Evolutionary conservation across 495 filamentous ascomycete genomes (phyloP).

Genomic region (Paragyromitra xinjiangensis): DNA sequence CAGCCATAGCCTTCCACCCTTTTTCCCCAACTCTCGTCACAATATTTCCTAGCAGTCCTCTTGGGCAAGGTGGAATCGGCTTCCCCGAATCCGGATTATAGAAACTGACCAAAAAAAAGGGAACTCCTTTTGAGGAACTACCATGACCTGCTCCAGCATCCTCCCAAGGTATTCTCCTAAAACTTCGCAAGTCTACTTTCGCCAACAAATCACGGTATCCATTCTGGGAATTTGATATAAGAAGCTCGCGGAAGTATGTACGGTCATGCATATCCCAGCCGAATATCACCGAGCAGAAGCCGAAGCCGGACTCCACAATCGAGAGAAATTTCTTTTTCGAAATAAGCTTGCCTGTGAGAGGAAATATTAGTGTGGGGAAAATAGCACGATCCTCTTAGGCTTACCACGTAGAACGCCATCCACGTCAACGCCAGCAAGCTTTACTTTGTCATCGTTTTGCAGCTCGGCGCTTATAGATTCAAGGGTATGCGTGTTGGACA

Average conservation of each 20-base stretch:
- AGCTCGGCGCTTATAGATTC: constrained; percentile 73
- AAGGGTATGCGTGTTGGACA: constrained; percentile 60
- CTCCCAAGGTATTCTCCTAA: constrained; percentile 95
- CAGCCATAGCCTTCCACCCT: constrained; percentile 86
- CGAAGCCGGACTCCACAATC: constrained; percentile 83
- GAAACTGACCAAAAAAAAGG: constrained; percentile 93
- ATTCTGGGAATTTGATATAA: constrained; percentile 90
- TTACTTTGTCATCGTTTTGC: constrained; percentile 80
- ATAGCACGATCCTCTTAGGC: neutral
- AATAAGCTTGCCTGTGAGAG: constrained; percentile 75
- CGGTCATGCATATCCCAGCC: constrained; percentile 99
- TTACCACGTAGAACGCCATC: constrained; percentile 82
- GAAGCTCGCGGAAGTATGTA: constrained; percentile 84
- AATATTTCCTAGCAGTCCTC: constrained; percentile 74
- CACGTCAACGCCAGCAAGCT: constrained; percentile 89
- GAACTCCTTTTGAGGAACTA: constrained; percentile 61
- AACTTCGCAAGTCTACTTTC: constrained; percentile 79
- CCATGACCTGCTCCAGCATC: constrained; percentile 61
- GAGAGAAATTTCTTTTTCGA: constrained; percentile 96
- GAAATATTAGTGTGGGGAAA: neutral
- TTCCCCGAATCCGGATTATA: constrained; percentile 74
- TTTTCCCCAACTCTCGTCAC: constrained; percentile 71
- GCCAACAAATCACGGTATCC: constrained; percentile 92
- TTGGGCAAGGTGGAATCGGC: constrained; percentile 81
- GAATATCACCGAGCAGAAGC: constrained; percentile 96